Percentiles rank a stretch among this genome's conserved stretches.
phyloP scores from a whole-genome alignment of 768 basidiomycete genomes.

The Chiua virens region DNA sequence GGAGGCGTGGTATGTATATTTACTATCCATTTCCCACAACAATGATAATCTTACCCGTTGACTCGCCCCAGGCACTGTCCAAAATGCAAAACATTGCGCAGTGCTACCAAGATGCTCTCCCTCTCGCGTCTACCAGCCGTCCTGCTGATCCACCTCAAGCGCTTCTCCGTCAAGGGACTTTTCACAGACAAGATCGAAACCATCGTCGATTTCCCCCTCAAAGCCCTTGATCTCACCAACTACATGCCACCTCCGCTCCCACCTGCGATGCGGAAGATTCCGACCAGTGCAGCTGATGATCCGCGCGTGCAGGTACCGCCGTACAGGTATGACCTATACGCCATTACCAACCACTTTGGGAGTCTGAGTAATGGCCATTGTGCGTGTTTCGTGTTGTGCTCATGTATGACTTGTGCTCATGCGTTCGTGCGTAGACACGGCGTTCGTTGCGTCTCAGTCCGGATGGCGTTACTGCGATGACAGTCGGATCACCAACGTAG shows the following conservation, averaged over 20 bases:
- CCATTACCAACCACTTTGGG: conserved; percentile 94
- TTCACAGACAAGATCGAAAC: conserved; percentile 98
- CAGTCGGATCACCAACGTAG: conserved; percentile 74
- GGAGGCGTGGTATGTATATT: conserved; percentile 78
- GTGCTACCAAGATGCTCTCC: conserved; percentile 83
- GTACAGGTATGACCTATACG: conserved; percentile 92
- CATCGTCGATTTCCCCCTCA: conserved; percentile 85
- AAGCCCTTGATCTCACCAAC: conserved; percentile 61
- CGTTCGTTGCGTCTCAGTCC: conserved; percentile 81
- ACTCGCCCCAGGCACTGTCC: conserved; percentile 86
- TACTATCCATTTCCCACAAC: background rate
- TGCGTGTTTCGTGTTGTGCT: conserved; percentile 41
- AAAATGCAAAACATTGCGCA: conserved; percentile 84
- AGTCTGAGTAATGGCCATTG: conserved; percentile 95
- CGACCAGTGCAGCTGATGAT: conserved; percentile 49
- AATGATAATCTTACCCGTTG: background rate
- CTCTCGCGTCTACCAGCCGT: conserved; percentile 93
- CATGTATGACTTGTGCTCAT: background rate
- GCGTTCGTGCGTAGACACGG: conserved; percentile 65
- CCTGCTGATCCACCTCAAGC: conserved; percentile 87
- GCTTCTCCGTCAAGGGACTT: conserved; percentile 86
- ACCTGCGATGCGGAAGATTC: conserved; percentile 56
- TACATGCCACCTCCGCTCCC: conserved; percentile 84
- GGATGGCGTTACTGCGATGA: conserved; percentile 96
- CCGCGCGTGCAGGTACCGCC: conserved; percentile 83